Base-by-base conservation (phyloP, 1,284 basidiomycete genomes). In the Fomes fomentarius region DNA sequence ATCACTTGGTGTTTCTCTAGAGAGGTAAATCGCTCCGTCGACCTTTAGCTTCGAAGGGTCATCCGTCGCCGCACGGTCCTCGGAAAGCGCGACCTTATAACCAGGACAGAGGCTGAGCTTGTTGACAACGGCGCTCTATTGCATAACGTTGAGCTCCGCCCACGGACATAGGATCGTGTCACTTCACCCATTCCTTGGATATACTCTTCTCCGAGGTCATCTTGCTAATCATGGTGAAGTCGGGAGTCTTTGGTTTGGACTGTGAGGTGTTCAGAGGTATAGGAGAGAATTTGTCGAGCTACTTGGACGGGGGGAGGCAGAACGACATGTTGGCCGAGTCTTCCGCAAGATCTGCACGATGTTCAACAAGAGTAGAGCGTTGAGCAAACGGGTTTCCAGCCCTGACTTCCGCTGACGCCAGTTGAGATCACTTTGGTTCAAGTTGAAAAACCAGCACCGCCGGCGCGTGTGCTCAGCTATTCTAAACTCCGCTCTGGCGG, bases 11-110 rank as follows among this genome's bases (percentile, higher is more conserved):
- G 28, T 26, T 14, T 49, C 41, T 10, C 24, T 30, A 10, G 12
- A n/a, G 6, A n/a, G 30, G 30, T 45, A 54, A 6, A 54, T 21
- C 0, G 52, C 52, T 7, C 30, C 52, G 37, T 49, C 52, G 35
- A 54, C 35, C 37, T 54, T 48, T 22, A 12, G 19, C 22, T 34
- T 33, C 28, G 24, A 5, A 37, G 17, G 14, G 33, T 33, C 39
- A 30, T 19, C 12, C 8, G 38, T 38, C 21, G 34, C 40, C 40
- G 46, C 38, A 14, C 25, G 25, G 22, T 19, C 9, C 3, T 37
- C 31, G 10, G 38, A 35, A 10, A 48, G 24, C n/a, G 46, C 46
- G 24, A 47, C n/a, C 14, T 25, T 31, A 26, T 44, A 39, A 25
- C 46, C 52, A 2, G 39, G 46, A 28, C 46, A 48, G 2, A 31